A percentile compares a stretch with the other conserved stretches of the same genome.
These are phyloP conservation scores for Cryphonectria nitschkei DNA, from an alignment of 2,329 filamentous ascomycete genomes.

Conservation along the genomic window DNA sequence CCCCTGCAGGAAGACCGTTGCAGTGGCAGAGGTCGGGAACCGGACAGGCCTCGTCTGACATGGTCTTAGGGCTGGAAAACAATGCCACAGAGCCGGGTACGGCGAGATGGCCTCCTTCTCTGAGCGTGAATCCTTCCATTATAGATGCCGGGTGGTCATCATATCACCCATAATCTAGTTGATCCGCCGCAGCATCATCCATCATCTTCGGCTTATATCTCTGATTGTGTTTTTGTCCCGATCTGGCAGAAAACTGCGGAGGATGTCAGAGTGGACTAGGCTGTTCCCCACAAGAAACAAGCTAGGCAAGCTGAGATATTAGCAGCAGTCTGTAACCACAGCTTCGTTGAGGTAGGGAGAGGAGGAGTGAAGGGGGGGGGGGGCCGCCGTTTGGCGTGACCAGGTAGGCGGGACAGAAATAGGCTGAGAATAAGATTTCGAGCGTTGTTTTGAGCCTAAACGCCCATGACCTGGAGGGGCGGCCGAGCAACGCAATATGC, in stretches of 20 bases:
- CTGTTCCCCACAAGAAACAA: not conserved
- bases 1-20: constrained; percentile 11
- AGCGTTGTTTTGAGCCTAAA: not conserved
- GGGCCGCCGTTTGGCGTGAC: not conserved
- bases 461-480: not conserved
- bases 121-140: constrained; percentile 18
- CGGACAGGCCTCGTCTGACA: not conserved
- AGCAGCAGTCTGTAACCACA: not conserved
- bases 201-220: not conserved
- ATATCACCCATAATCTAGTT: constrained; percentile 5
- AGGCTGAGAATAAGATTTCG: not conserved
- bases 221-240: not conserved
- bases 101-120: not conserved
- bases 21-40: not conserved
- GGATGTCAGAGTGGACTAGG: not conserved
- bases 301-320: not conserved
- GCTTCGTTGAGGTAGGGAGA: not conserved
- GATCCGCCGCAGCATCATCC: not conserved
- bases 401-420: not conserved
- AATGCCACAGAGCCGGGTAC: not conserved
- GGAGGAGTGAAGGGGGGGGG: no score
- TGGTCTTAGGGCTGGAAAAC: constrained; percentile 1
- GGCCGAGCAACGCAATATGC: not conserved
- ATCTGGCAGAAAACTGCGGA: not conserved
- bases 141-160: not conserved